Evolutionary conservation across 208 protist genomes (phyloP).

Genomic region (Acanthamoeba triangularis): DNA sequence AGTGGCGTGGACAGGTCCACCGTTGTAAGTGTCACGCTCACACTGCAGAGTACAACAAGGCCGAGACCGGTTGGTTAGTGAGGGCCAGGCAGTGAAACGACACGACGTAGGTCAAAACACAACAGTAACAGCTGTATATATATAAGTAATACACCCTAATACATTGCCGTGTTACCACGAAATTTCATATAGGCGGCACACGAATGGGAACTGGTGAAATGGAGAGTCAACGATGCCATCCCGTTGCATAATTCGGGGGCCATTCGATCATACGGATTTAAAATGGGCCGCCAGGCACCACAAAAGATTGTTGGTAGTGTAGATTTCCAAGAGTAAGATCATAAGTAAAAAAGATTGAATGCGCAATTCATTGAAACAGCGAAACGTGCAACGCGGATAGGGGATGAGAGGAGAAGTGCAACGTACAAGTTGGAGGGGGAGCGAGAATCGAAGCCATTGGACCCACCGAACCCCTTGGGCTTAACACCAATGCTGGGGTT

Average conservation of each 20-base stretch:
- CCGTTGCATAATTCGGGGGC: neutral
- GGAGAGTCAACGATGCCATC: too few species aligned
- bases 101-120: too few species aligned
- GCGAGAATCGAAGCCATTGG: constrained; percentile 14
- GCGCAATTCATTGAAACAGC: too few species aligned
- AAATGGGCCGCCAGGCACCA: too few species aligned
- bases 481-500: neutral
- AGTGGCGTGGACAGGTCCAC: constrained; percentile 53
- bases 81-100: too few species aligned
- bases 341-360: neutral
- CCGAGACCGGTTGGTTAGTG: neutral
- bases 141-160: neutral
- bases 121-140: constrained; percentile 9
- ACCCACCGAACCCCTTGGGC: neutral
- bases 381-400: neutral
- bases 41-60: neutral
- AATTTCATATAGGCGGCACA: too few species aligned
- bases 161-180: too few species aligned
- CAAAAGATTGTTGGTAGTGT: too few species aligned
- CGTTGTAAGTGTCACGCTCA: constrained; percentile 15
- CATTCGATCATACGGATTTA: neutral
- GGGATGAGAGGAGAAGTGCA: too few species aligned
- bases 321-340: too few species aligned
- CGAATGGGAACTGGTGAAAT: too few species aligned
- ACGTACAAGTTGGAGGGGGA: constrained; percentile 8